Conservation (phyloP, 441 rosid genomes). For the Sinapis alba region DNA sequence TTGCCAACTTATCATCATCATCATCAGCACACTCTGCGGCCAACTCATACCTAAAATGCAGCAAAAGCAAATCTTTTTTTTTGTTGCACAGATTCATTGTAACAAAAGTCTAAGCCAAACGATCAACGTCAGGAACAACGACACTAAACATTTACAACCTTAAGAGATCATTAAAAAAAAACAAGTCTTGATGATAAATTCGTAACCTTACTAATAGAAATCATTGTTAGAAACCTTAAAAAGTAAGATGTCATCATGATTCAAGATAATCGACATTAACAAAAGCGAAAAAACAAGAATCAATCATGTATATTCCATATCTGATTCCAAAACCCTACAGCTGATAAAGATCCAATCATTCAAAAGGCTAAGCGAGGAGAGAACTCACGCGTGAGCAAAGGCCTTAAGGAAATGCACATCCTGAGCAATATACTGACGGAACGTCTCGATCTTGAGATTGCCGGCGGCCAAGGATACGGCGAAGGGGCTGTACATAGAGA, state of each 20-base stretch:
- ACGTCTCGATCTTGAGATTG: constrained; percentile 69
- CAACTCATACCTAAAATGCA: constrained; percentile 48
- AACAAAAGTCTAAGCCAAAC: no score
- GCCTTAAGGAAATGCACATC: constrained; percentile 86
- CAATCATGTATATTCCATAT: constrained; percentile 2
- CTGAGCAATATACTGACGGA: constrained; percentile 82
- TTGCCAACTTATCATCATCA: constrained; percentile 48
- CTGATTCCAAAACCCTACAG: constrained; percentile 3
- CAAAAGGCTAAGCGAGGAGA: no score
- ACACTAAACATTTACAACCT: no score
- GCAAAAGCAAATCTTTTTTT: no score
- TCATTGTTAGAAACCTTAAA: not conserved
- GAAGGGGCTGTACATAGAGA: constrained; percentile 57
- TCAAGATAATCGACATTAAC: not conserved
- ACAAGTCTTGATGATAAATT: constrained; percentile 1
- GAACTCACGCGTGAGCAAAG: constrained; percentile 71
- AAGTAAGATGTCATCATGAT: not conserved
- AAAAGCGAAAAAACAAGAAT: not conserved
- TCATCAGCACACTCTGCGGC: constrained; percentile 63
- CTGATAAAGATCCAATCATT: no score
- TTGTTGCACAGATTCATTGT: no score
- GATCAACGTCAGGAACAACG: not conserved
- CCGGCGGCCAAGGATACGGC: constrained; percentile 82
- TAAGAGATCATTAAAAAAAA: no score
- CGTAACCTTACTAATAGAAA: not conserved